A percentile compares a stretch with the other conserved stretches of the same genome.
phyloP scores from a whole-genome alignment of 2,329 filamentous ascomycete genomes.

The Talaromyces pinophilus region DNA sequence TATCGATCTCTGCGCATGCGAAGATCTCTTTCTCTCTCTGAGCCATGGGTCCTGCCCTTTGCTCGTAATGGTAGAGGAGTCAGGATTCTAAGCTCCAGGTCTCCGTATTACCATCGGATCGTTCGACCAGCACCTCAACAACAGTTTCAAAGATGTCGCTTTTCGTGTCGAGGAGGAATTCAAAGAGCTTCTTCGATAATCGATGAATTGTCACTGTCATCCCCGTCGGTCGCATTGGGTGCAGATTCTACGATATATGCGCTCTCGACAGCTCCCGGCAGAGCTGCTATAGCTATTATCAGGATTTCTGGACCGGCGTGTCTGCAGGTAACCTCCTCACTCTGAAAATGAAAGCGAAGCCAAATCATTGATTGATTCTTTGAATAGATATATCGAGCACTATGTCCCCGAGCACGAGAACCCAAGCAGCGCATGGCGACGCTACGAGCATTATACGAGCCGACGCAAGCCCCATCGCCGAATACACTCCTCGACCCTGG shows the following conservation, averaged over 20 bases:
- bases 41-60: slow-evolving; percentile 14
- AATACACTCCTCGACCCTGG: slow-evolving; percentile 67
- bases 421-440: slow-evolving; percentile 66
- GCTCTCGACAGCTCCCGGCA: slow-evolving; percentile 80
- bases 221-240: slow-evolving; percentile 26
- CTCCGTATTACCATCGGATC: not conserved
- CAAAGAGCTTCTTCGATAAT: not conserved
- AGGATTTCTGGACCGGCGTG: slow-evolving; percentile 81
- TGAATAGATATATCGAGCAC: slow-evolving; percentile 61
- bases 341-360: not conserved
- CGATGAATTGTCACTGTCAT: not conserved
- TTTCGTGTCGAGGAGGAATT: not conserved
- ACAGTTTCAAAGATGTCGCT: not conserved
- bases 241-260: slow-evolving; percentile 76
- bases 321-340: slow-evolving; percentile 53
- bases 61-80: not conserved
- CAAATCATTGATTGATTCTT: not conserved
- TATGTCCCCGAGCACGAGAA: slow-evolving; percentile 58
- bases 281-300: slow-evolving; percentile 87
- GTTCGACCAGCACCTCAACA: slow-evolving; percentile 4
- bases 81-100: not conserved
- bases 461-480: slow-evolving; percentile 40
- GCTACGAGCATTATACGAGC: slow-evolving; percentile 72
- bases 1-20: slow-evolving; percentile 17
- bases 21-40: slow-evolving; percentile 9